Percentiles rank a stretch among this genome's conserved stretches.
phyloP scores from a whole-genome alignment of 345 rosid species.

The Murraya paniculata region DNA sequence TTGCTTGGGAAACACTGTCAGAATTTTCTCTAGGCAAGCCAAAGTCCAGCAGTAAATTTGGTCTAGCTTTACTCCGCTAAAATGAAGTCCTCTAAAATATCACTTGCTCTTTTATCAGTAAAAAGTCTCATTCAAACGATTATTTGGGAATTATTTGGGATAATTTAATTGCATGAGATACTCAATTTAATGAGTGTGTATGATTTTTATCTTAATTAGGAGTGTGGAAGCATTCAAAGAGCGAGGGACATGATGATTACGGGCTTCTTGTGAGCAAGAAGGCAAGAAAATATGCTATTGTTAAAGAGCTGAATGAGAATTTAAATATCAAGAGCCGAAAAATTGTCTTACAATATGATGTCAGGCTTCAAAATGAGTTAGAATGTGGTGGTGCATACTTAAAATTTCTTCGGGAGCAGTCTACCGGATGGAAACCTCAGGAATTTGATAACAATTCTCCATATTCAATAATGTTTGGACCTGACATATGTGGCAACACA shows the following conservation, averaged over 20 bases:
- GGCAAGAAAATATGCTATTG: constrained; percentile 52
- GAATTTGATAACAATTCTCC: constrained; percentile 44
- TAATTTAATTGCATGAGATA: too few relatives aligned
- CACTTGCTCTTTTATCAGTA: too few relatives aligned
- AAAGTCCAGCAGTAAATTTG: too few relatives aligned
- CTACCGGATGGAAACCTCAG: constrained; percentile 39
- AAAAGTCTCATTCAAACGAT: too few relatives aligned
- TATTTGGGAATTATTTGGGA: too few relatives aligned
- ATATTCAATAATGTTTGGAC: constrained; percentile 60
- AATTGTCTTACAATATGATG: constrained; percentile 48
- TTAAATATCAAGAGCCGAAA: constrained; percentile 34
- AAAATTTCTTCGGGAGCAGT: constrained; percentile 38
- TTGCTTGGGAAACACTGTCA: too few relatives aligned
- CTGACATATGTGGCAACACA: constrained; percentile 56
- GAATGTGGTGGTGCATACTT: constrained; percentile 66
- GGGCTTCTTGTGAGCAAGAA: constrained; percentile 56
- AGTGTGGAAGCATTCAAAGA: constrained; percentile 51
- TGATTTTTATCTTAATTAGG: constrained; percentile 24
- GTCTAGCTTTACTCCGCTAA: too few relatives aligned
- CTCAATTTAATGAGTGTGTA: too few relatives aligned
- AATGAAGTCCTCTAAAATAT: too few relatives aligned
- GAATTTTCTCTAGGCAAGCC: too few relatives aligned
- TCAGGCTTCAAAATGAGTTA: constrained; percentile 49
- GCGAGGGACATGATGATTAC: constrained; percentile 55
- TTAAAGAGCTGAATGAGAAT: constrained; percentile 34